These are phyloP conservation scores for Penicillium verhagenii DNA, from an alignment of 495 filamentous ascomycete species.

Conservation along the genomic window DNA sequence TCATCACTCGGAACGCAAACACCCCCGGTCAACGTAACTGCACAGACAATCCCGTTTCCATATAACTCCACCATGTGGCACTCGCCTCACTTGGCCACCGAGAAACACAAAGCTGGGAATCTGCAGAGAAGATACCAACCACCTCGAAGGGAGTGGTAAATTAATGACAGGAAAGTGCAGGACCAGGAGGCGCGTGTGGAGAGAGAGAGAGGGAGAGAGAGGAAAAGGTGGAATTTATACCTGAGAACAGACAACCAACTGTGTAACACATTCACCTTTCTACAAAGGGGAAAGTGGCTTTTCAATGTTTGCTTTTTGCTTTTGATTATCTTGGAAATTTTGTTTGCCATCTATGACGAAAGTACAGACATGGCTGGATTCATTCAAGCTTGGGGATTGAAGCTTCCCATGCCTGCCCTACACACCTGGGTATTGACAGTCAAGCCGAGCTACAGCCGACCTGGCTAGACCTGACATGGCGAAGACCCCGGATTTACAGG, in stretches of 20 bases:
- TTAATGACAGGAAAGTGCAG: neutral
- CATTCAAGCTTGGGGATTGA: too few species aligned
- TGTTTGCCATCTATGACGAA: too few species aligned
- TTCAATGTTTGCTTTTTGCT: neutral
- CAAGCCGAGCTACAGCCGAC: too few species aligned
- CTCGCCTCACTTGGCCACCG: neutral
- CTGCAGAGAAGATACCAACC: neutral
- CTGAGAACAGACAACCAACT: neutral
- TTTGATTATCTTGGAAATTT: too few species aligned
- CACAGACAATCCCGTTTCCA: neutral
- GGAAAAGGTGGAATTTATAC: neutral
- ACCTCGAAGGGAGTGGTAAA: neutral
- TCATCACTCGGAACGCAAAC: neutral
- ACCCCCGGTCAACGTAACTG: neutral
- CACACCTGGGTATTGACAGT: too few species aligned
- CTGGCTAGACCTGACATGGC: too few species aligned
- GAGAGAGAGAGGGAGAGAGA: neutral
- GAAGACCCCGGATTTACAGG: neutral
- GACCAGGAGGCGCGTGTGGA: neutral
- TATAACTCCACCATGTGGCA: neutral
- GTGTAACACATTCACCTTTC: neutral
- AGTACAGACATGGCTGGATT: too few species aligned
- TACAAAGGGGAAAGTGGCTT: neutral
- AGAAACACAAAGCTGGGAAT: neutral
- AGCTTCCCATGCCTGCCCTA: too few species aligned